These are phyloP conservation scores for Pichia californica DNA, from an alignment of 805 yeast species.

Conservation along the genomic window DNA sequence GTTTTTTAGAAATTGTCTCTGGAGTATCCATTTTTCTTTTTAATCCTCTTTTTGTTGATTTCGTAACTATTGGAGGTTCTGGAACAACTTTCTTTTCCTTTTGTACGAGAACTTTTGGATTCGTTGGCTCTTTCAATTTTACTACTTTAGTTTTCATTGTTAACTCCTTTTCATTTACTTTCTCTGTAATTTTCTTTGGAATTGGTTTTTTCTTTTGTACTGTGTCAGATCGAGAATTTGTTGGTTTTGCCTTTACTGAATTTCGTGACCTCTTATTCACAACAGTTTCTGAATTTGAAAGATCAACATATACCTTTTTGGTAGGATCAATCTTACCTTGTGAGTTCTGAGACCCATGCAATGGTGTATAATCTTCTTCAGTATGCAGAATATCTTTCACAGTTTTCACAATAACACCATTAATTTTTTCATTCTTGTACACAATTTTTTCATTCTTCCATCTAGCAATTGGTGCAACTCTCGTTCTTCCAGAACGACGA, in stretches of 20 bases:
- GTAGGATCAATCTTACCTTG: neutral
- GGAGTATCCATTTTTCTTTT: neutral
- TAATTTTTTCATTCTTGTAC: constrained; percentile 40
- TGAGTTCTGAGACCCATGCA: no score
- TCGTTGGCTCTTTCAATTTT: neutral
- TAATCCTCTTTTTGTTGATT: no score
- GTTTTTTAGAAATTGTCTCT: no score
- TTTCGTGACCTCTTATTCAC: no score
- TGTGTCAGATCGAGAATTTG: neutral
- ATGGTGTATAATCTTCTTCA: constrained; percentile 24
- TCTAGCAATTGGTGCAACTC: constrained; percentile 66
- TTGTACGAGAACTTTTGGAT: no score
- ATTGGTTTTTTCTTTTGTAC: neutral
- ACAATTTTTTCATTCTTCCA: constrained; percentile 81
- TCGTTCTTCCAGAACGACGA: constrained; percentile 60
- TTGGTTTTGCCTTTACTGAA: no score
- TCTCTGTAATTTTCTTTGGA: no score
- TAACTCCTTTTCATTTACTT: no score
- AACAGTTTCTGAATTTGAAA: no score
- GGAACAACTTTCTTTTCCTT: no score
- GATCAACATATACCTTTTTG: no score
- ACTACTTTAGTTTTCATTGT: no score
- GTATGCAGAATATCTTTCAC: constrained; percentile 54
- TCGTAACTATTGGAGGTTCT: neutral
- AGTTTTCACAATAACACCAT: constrained; percentile 47